These are phyloP conservation scores for Entomortierella lignicola DNA, from an alignment of 192 early-diverging fungal species.

Conservation along the genomic window DNA sequence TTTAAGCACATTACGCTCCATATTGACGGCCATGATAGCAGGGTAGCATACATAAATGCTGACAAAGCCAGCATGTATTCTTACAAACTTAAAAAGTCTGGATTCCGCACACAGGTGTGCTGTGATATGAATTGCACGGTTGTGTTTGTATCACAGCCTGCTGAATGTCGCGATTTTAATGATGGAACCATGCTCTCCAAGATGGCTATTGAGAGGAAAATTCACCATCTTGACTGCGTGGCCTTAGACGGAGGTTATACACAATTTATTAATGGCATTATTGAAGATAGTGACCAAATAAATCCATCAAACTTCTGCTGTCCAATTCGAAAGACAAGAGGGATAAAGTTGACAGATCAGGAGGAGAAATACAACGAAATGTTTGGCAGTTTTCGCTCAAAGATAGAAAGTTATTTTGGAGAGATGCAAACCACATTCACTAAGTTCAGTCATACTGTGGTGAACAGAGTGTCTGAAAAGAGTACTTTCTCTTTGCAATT, in stretches of 20 bases:
- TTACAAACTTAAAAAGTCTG: constrained; percentile 38
- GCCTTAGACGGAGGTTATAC: constrained; percentile 40
- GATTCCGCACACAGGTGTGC: constrained; percentile 35
- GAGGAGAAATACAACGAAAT: constrained; percentile 19
- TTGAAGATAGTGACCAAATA: background rate
- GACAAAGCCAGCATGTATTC: constrained; percentile 34
- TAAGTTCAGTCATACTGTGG: constrained; percentile 22
- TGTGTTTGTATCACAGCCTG: constrained; percentile 26
- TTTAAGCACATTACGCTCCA: constrained; percentile 35
- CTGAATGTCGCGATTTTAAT: constrained; percentile 15
- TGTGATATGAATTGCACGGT: constrained; percentile 40
- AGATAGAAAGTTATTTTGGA: constrained; percentile 29
- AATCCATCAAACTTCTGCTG: constrained; percentile 14
- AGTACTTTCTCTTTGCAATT: constrained; percentile 18
- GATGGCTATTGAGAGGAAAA: constrained; percentile 22
- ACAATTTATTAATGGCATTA: constrained; percentile 1
- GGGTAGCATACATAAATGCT: constrained; percentile 21
- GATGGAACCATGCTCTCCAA: constrained; percentile 35
- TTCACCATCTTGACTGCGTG: constrained; percentile 33
- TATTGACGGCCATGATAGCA: constrained; percentile 37
- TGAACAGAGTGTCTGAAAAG: constrained; percentile 14
- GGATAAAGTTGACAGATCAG: constrained; percentile 15
- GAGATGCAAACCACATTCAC: constrained; percentile 33
- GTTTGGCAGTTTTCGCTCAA: constrained; percentile 41
- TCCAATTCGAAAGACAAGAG: constrained; percentile 28